Evolutionary conservation across 768 basidiomycete genomes (phyloP).

Genomic region (Clitopilus hobsonii): DNA sequence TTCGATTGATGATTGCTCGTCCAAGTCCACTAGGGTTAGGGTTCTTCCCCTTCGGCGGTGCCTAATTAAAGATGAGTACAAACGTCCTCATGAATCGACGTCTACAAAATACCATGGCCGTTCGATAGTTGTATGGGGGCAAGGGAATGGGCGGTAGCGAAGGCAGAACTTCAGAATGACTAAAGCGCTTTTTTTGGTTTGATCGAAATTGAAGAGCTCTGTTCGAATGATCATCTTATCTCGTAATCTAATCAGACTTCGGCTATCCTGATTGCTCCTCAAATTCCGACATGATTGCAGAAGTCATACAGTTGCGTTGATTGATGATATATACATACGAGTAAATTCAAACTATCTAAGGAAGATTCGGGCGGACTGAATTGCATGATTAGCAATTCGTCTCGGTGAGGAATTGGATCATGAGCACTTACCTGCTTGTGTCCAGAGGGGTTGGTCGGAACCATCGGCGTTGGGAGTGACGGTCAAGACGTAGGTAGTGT

Average conservation of each 20-base stretch:
- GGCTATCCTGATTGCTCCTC: constrained; percentile 5
- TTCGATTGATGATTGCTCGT: constrained; percentile 91
- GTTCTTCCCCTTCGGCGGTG: constrained; percentile 52
- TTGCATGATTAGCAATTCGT: too few relatives aligned
- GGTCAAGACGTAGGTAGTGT: constrained; percentile 43
- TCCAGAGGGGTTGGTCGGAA: constrained; percentile 42
- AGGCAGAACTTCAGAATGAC: neutral
- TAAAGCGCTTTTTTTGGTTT: too few relatives aligned
- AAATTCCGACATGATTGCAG: too few relatives aligned
- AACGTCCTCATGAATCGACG: too few relatives aligned
- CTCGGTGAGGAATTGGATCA: too few relatives aligned
- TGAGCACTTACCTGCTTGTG: constrained; percentile 30
- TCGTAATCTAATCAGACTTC: neutral
- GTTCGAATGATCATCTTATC: neutral
- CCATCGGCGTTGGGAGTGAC: constrained; percentile 44
- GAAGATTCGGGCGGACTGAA: constrained; percentile 16
- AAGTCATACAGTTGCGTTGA: too few relatives aligned
- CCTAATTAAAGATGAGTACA: too few relatives aligned
- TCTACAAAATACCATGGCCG: too few relatives aligned
- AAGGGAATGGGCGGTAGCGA: too few relatives aligned
- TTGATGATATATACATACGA: too few relatives aligned
- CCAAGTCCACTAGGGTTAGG: constrained; percentile 82
- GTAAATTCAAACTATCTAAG: constrained; percentile 11
- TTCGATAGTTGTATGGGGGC: neutral
- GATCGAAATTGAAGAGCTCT: too few relatives aligned